phyloP scores from a whole-genome alignment of 495 filamentous ascomycete genomes.

The Umbilicaria muhlenbergii region DNA sequence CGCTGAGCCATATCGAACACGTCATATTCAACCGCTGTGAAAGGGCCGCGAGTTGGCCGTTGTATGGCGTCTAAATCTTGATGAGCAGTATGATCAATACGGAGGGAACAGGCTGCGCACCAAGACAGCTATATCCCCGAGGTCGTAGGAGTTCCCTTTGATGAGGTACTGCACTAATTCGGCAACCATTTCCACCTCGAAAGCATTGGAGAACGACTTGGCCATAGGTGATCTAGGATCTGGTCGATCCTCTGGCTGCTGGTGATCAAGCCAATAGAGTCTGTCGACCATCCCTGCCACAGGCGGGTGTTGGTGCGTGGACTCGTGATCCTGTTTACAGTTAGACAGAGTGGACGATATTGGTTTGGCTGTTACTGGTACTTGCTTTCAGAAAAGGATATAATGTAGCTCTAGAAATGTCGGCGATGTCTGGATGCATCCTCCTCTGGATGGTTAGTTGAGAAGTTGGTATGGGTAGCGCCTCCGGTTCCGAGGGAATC shows the following conservation, averaged over 20 bases:
- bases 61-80: slow-evolving; percentile 7
- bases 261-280: slow-evolving; percentile 61
- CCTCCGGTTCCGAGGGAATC: slow-evolving; percentile 13
- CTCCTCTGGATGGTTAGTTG: slow-evolving; percentile 47
- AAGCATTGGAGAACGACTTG: slow-evolving; percentile 25
- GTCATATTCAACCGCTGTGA: slow-evolving; percentile 12
- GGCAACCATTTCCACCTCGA: slow-evolving; percentile 39
- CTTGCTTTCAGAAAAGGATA: slow-evolving; percentile 44
- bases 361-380: no score
- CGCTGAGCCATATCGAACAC: slow-evolving; percentile 25
- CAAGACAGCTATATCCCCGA: slow-evolving; percentile 11
- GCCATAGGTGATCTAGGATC: slow-evolving; percentile 18
- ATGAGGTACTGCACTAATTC: slow-evolving; percentile 15
- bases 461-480: slow-evolving; percentile 25
- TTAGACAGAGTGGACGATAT: neutral
- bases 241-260: slow-evolving; percentile 30
- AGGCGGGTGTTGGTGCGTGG: slow-evolving; percentile 24
- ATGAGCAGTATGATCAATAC: no score
- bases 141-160: slow-evolving; percentile 12
- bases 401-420: slow-evolving; percentile 37
- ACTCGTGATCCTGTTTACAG: slow-evolving; percentile 2
- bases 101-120: no score
- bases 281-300: slow-evolving; percentile 46
- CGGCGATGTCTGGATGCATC: slow-evolving; percentile 56
- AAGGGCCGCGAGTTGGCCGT: slow-evolving; percentile 13